Conservation (phyloP, 2,329 filamentous ascomycete species). For the Beauveria asiatica region DNA sequence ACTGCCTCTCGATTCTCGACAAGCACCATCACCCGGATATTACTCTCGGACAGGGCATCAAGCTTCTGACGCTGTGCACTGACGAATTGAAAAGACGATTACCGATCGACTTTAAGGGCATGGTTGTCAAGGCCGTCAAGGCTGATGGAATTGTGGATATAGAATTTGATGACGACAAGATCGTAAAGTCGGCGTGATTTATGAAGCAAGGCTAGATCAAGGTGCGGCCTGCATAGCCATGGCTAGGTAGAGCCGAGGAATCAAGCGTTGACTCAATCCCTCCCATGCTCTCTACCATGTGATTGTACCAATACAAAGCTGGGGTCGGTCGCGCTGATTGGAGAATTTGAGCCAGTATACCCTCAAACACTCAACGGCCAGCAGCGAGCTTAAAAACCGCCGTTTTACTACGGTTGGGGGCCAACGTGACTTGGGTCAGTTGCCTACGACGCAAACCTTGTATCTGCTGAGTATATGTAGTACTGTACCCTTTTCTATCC, state of each 20-base stretch:
- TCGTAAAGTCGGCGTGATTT: conserved; percentile 50
- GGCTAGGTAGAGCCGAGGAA: neutral
- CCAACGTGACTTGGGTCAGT: too few relatives aligned
- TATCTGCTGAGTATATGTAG: too few relatives aligned
- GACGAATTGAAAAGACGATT: conserved; percentile 95
- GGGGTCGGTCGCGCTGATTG: too few relatives aligned
- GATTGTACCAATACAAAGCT: too few relatives aligned
- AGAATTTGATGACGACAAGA: conserved; percentile 74
- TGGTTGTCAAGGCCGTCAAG: conserved; percentile 87
- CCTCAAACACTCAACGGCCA: too few relatives aligned
- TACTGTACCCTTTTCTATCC: too few relatives aligned
- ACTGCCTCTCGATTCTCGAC: conserved; percentile 94
- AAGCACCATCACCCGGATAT: conserved; percentile 98
- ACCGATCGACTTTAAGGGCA: conserved; percentile 98
- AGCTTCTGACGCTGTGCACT: conserved; percentile 88
- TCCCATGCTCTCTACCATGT: too few relatives aligned
- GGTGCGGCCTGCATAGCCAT: neutral
- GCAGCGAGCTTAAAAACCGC: too few relatives aligned
- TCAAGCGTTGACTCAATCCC: neutral
- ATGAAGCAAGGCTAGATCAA: neutral
- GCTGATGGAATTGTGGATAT: conserved; percentile 86
- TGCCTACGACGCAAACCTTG: too few relatives aligned
- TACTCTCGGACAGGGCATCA: conserved; percentile 77
- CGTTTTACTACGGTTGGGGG: too few relatives aligned
- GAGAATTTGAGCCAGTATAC: too few relatives aligned